These are phyloP conservation scores for Penicillium macrosclerotiorum DNA, from an alignment of 495 filamentous ascomycete genomes.

Conservation along the genomic window DNA sequence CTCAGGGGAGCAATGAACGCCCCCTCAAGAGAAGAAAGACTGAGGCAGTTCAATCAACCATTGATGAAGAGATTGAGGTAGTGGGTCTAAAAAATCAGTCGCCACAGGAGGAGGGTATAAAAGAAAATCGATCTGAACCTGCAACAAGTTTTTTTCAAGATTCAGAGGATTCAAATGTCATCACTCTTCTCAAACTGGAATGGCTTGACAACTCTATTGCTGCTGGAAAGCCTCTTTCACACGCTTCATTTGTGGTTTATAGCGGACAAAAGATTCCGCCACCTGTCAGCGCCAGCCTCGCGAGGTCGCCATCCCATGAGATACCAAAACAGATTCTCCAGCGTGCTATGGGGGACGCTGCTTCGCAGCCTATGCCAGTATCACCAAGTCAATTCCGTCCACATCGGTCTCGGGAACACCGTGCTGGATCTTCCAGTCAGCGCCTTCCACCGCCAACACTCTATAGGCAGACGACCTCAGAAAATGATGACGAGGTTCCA, in stretches of 20 bases:
- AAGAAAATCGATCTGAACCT: slow-evolving; percentile 5
- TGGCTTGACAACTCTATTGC: slow-evolving; percentile 71
- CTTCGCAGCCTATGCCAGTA: slow-evolving; percentile 17
- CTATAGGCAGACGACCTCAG: slow-evolving; percentile 66
- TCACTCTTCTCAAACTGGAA: slow-evolving; percentile 69
- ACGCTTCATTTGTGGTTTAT: slow-evolving; percentile 66
- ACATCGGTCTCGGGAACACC: slow-evolving; percentile 18
- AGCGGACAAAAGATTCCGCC: slow-evolving; percentile 37
- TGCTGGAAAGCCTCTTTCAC: slow-evolving; percentile 50
- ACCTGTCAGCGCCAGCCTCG: slow-evolving; percentile 4
- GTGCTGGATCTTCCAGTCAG: slow-evolving; percentile 13
- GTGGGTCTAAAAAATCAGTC: slow-evolving; percentile 34
- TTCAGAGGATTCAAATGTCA: slow-evolving; percentile 20
- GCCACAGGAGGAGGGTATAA: slow-evolving; percentile 28
- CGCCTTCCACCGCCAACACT: slow-evolving; percentile 45
- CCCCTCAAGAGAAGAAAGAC: slow-evolving; percentile 27
- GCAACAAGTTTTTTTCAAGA: slow-evolving; percentile 7
- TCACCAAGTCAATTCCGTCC: slow-evolving; percentile 5
- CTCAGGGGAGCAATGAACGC: slow-evolving; percentile 1
- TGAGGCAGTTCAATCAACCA: not conserved
- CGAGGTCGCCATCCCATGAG: slow-evolving; percentile 4
- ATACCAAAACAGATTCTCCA: slow-evolving; percentile 41
- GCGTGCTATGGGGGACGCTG: slow-evolving; percentile 52
- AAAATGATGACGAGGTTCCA: slow-evolving; percentile 56
- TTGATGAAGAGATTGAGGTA: slow-evolving; percentile 8